Conservation (phyloP, 305 asterid species). For the Fraxinus xanthoxyloides region DNA sequence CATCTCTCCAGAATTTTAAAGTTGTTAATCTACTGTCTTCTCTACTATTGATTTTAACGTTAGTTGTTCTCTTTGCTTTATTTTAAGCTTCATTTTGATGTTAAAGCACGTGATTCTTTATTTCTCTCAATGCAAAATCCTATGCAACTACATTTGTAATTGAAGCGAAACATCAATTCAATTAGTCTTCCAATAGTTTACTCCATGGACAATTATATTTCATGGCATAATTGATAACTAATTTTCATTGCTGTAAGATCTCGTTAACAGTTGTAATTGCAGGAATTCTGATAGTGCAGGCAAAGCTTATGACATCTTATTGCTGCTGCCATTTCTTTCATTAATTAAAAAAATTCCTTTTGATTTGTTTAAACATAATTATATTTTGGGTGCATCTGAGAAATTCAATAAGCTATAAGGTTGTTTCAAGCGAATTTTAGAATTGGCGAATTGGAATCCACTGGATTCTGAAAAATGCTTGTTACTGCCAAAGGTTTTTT, state of each 20-base stretch:
- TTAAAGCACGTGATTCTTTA: background rate
- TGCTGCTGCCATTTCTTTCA: conserved; percentile 26
- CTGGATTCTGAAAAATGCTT: background rate
- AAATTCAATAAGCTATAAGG: background rate
- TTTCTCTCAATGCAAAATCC: background rate
- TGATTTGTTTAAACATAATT: conserved; percentile 1
- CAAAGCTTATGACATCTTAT: conserved; percentile 33
- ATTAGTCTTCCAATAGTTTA: conserved; percentile 13
- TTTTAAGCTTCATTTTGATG: conserved; percentile 11
- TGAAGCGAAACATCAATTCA: conserved; percentile 4
- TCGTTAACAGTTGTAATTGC: conserved; percentile 41
- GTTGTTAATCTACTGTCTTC: conserved; percentile 25
- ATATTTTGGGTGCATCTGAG: conserved; percentile 3
- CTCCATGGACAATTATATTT: conserved; percentile 12
- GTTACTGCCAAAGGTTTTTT: background rate
- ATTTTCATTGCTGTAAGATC: conserved; percentile 34
- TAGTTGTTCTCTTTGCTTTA: conserved; percentile 14
- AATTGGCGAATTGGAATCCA: background rate
- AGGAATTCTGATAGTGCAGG: conserved; percentile 38
- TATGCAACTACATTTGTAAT: background rate
- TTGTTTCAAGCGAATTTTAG: background rate
- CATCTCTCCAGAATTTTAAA: conserved; percentile 32
- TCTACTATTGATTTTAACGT: conserved; percentile 20
- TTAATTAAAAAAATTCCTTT: background rate
- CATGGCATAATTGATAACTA: conserved; percentile 29